Percentiles rank a stretch among this genome's conserved stretches.
These are phyloP conservation scores for Flaveria trinervia DNA, from an alignment of 129 eudicot species.

Conservation along the genomic window DNA sequence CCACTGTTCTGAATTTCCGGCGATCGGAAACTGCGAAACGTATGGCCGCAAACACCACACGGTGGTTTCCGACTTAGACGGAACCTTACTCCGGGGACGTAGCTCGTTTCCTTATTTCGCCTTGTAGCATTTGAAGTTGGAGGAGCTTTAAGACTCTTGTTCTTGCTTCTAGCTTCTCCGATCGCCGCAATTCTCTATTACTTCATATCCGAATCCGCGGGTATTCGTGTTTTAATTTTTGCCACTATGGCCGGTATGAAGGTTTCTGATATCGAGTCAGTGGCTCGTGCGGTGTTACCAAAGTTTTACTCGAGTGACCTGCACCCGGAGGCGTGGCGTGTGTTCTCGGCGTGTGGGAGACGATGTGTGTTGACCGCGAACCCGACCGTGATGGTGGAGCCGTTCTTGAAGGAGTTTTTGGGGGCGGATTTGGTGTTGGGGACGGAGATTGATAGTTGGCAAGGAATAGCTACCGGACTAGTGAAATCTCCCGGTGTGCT, in stretches of 20 bases:
- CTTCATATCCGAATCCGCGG: conserved; percentile 61
- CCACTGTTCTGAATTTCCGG: conserved; percentile 32
- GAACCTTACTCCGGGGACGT: conserved; percentile 54
- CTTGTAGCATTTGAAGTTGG: conserved; percentile 59
- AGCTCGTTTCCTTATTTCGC: conserved; percentile 65
- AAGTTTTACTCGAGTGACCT: conserved; percentile 61
- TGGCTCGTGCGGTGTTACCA: conserved; percentile 67
- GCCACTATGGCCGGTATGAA: conserved; percentile 61
- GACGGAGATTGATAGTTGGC: conserved; percentile 50
- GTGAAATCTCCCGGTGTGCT: conserved; percentile 52
- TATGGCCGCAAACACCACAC: conserved; percentile 49
- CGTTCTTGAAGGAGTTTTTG: conserved; percentile 60
- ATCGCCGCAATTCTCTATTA: conserved; percentile 53
- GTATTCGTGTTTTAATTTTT: conserved; percentile 54
- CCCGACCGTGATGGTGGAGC: conserved; percentile 68
- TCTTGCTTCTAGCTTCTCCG: conserved; percentile 52
- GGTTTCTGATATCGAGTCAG: conserved; percentile 58
- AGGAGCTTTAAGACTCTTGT: conserved; percentile 48
- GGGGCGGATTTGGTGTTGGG: conserved; percentile 67
- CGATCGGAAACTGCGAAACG: conserved; percentile 40
- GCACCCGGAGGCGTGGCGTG: conserved; percentile 73
- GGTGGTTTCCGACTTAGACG: conserved; percentile 61
- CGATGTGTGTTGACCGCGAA: conserved; percentile 64
- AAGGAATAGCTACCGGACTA: conserved; percentile 64
- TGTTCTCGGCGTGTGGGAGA: conserved; percentile 64